phyloP scores from a whole-genome alignment of 106 monocot genomes.

The Hemerocallis citrina region DNA sequence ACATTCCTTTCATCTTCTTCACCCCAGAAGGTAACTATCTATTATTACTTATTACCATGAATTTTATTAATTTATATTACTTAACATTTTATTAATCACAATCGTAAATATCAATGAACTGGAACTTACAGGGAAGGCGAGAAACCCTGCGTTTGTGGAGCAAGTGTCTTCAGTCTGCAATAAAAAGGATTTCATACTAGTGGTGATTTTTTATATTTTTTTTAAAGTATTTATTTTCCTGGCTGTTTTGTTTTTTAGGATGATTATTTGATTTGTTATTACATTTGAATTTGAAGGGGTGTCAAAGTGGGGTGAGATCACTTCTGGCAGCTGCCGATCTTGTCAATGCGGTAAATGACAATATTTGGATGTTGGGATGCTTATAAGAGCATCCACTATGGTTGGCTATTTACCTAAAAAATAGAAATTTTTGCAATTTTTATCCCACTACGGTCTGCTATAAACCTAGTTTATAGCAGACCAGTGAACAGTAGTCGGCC shows the following conservation, averaged over 20 bases:
- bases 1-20: conserved; percentile 73
- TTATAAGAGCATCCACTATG: too few relatives aligned
- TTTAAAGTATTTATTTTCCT: not conserved
- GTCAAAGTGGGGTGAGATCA: conserved; percentile 50
- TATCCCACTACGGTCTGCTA: too few relatives aligned
- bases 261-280: not conserved
- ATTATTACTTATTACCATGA: not conserved
- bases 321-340: conserved; percentile 53
- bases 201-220: conserved; percentile 31
- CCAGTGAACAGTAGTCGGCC: too few relatives aligned
- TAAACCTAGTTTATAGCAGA: too few relatives aligned
- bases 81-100: not conserved
- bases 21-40: conserved; percentile 39
- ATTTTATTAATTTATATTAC: not conserved
- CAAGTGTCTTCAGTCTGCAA: conserved; percentile 34
- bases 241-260: not conserved
- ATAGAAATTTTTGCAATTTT: too few relatives aligned
- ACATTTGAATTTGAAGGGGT: conserved; percentile 25
- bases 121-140: conserved; percentile 41
- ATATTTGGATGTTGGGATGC: not conserved
- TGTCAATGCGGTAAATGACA: conserved; percentile 41
- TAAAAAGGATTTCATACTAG: conserved; percentile 60
- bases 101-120: not conserved
- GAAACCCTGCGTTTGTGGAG: conserved; percentile 57
- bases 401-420: too few relatives aligned